Percentiles rank a stretch among this genome's conserved stretches.
Evolutionary conservation across 768 basidiomycete genomes (phyloP).

Genomic region (Agaricus bisporus): DNA sequence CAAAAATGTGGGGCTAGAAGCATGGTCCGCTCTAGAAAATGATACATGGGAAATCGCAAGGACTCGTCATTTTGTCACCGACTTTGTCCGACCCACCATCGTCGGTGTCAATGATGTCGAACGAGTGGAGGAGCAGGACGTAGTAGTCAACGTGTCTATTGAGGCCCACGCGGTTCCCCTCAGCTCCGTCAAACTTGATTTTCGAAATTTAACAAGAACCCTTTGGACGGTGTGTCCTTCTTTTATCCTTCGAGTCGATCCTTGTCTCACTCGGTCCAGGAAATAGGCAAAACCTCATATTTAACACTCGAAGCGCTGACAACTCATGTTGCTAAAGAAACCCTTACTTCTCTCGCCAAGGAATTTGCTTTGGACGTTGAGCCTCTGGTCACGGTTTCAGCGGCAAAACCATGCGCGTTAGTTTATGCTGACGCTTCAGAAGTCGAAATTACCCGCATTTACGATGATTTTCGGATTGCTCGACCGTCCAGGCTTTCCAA

Average conservation of each 20-base stretch:
- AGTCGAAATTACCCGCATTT: slow-evolving; percentile 49
- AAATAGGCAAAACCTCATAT: slow-evolving; percentile 21
- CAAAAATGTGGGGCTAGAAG: slow-evolving; percentile 34
- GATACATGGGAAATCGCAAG: slow-evolving; percentile 16
- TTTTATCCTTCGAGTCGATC: background rate
- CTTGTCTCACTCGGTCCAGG: slow-evolving; percentile 2
- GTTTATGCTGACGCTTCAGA: slow-evolving; percentile 61
- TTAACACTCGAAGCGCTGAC: slow-evolving; percentile 69
- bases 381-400: slow-evolving; percentile 40
- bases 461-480: slow-evolving; percentile 25
- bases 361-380: slow-evolving; percentile 15
- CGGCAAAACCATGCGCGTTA: slow-evolving; percentile 69
- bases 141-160: slow-evolving; percentile 39
- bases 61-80: slow-evolving; percentile 23
- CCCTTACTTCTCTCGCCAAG: slow-evolving; percentile 26
- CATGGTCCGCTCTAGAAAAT: slow-evolving; percentile 18
- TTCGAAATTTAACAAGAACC: slow-evolving; percentile 32
- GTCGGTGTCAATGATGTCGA: slow-evolving; percentile 69
- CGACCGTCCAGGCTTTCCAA: slow-evolving; percentile 12
- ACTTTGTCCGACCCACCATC: slow-evolving; percentile 46
- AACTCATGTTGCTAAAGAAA: slow-evolving; percentile 43
- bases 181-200: slow-evolving; percentile 18
- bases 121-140: slow-evolving; percentile 54
- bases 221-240: slow-evolving; percentile 26
- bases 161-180: slow-evolving; percentile 11